Evolutionary conservation across 768 basidiomycete genomes (phyloP).

Genomic region (Neoboletus brunneissimus): DNA sequence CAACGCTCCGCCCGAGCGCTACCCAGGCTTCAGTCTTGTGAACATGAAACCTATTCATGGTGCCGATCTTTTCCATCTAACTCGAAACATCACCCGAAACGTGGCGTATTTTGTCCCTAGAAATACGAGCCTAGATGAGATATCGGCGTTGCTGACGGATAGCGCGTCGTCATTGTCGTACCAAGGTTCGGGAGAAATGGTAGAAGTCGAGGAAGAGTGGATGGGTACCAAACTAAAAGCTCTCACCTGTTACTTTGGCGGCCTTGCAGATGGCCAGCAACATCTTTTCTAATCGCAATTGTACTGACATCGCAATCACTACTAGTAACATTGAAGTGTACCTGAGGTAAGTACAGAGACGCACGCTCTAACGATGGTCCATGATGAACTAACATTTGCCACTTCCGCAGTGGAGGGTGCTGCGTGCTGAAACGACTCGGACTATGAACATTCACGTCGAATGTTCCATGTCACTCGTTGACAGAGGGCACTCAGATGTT

Average conservation of each 20-base stretch:
- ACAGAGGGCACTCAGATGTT: neutral
- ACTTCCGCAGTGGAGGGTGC: too few species aligned
- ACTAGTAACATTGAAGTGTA: neutral
- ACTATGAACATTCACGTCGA: neutral
- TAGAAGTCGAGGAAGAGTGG: constrained; percentile 97
- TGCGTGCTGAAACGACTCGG: neutral
- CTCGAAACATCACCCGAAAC: constrained; percentile 70
- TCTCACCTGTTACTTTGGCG: constrained; percentile 91
- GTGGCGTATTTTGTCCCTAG: constrained; percentile 89
- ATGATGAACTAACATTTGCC: neutral
- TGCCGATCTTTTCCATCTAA: constrained; percentile 72
- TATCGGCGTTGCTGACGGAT: constrained; percentile 48
- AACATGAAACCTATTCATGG: constrained; percentile 81
- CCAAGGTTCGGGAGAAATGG: constrained; percentile 43
- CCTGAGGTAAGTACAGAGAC: neutral
- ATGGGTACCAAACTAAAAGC: constrained; percentile 93
- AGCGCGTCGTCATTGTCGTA: neutral
- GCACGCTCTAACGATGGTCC: neutral
- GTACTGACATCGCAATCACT: neutral
- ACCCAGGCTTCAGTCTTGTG: constrained; percentile 65
- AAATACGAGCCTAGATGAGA: constrained; percentile 72
- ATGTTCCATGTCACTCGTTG: neutral
- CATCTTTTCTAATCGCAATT: constrained; percentile 44
- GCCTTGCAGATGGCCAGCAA: constrained; percentile 68
- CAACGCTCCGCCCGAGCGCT: constrained; percentile 19